Conservation (phyloP, 2,329 filamentous ascomycete species). For the Botrytis fabae region DNA sequence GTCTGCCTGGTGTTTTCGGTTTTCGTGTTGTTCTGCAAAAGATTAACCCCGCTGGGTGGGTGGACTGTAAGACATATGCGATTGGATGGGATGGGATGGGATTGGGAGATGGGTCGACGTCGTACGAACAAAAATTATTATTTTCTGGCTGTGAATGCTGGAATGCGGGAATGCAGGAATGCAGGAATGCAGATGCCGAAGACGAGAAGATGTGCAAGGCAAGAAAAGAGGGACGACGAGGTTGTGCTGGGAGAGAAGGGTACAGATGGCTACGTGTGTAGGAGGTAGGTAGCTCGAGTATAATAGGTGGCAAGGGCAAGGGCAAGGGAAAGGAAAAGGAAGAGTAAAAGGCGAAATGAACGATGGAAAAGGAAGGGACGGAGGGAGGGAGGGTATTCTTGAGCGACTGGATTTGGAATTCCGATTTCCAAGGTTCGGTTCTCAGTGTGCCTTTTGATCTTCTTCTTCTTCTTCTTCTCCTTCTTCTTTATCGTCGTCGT, state of each 20-base stretch:
- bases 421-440: not conserved
- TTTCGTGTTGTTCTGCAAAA: not conserved
- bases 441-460: not conserved
- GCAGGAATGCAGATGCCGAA: not conserved
- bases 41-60: conserved; percentile 18
- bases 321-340: not conserved
- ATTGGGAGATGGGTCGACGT: not conserved
- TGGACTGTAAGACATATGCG: not conserved
- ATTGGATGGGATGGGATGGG: not conserved
- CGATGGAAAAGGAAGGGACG: too few relatives aligned
- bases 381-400: too few relatives aligned
- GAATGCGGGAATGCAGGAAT: not conserved
- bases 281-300: too few relatives aligned
- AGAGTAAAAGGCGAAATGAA: not conserved
- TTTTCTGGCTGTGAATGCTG: not conserved
- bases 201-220: not conserved
- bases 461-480: too few relatives aligned
- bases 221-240: not conserved
- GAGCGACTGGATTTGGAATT: not conserved
- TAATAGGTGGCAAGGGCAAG: too few relatives aligned
- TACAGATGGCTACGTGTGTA: too few relatives aligned
- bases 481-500: not conserved
- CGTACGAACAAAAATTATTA: not conserved
- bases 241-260: not conserved
- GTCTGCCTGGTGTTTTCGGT: conserved; percentile 7